Base-by-base conservation (phyloP, 73 alveolate genomes). In the Paramecium sexaurelia region DNA sequence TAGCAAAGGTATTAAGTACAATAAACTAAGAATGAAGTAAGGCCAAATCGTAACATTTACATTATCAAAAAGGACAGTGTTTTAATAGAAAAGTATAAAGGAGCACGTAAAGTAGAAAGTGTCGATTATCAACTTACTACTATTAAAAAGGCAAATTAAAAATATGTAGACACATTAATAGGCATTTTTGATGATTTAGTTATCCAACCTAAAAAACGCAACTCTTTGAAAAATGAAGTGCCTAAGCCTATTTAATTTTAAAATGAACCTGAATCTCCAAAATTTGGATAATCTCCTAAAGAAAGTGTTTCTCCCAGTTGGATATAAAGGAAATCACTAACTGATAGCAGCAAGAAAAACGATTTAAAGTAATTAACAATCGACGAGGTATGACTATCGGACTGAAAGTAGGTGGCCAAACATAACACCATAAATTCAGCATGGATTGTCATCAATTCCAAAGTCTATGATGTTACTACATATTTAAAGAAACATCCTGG, bases 401-500 rank as follows among this genome's bases (percentile, higher is more conserved):
- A 56, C 87, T 96, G 91, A 95, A 96, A 97, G 96, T 40, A 95
- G 94, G 97, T 97, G 20, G 97, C 96, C 27, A 29, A 96, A 41
- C 99, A 97, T 91, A 95, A 95, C 85, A 94, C 92, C n/a, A 85
- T 47, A 1, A 87, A 93, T 13, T 95, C 95, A 61, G 97, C 98
- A 15, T 97, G 99, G 99, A 92, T 96, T 35, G 95, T 94, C 7
- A 85, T 91, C 51, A 94, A 96, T 68, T 98, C 95, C 45, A 90
- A 91, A 88, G 99, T 97, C 17, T 97, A 97, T 93, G 99, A 97
- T 71, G 93, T 97, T 41, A 96, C 99, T 13, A 84, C 87, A 85
- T 97, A 94, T 87, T 84, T 97, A 17, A 90, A 97, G 84, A 83
- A 75, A 55, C 99, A 97, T 95, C 99, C 99, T 7, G 99, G 99